These are phyloP conservation scores for Blumeria hordei DNA, from an alignment of 2,329 filamentous ascomycete genomes.

Conservation along the genomic window DNA sequence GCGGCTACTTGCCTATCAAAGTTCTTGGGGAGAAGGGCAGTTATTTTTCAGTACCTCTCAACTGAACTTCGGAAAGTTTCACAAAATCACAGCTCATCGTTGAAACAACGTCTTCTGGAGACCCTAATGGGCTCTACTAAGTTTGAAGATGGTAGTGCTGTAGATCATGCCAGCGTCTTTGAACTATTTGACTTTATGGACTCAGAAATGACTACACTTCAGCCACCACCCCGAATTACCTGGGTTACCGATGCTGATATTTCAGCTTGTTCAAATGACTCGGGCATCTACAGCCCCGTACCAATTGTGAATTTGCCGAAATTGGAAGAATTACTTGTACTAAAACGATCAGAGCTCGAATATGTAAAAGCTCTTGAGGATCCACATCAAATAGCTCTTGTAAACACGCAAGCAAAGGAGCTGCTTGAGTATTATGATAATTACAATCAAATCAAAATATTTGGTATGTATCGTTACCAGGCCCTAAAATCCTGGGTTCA, in stretches of 20 bases:
- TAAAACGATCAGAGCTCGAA: slow-evolving; percentile 40
- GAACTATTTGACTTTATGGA: slow-evolving; percentile 84
- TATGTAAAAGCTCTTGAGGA: slow-evolving; percentile 24
- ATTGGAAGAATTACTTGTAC: slow-evolving; percentile 46
- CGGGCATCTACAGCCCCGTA: slow-evolving; percentile 24
- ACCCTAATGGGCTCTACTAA: slow-evolving; percentile 57
- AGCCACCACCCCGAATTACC: slow-evolving; percentile 26
- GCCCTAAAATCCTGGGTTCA: slow-evolving; percentile 69
- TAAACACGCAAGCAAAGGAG: slow-evolving; percentile 33
- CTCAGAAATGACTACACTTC: slow-evolving; percentile 24
- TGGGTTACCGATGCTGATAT: slow-evolving; percentile 45
- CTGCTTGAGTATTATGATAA: slow-evolving; percentile 37
- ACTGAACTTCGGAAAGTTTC: slow-evolving; percentile 62
- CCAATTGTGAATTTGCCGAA: slow-evolving; percentile 43
- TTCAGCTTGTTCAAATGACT: slow-evolving; percentile 34
- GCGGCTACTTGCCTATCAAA: slow-evolving; percentile 20
- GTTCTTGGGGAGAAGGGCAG: slow-evolving; percentile 53
- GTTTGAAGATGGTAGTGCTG: slow-evolving; percentile 37
- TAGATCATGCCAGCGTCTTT: slow-evolving; percentile 53
- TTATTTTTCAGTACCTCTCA: slow-evolving; percentile 63
- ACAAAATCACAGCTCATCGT: slow-evolving; percentile 41
- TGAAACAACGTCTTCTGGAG: slow-evolving; percentile 43
- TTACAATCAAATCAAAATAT: slow-evolving; percentile 36
- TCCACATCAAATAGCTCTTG: slow-evolving; percentile 22
- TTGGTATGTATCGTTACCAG: slow-evolving; percentile 27